Percentiles rank a stretch among this genome's conserved stretches.
phyloP scores from a whole-genome alignment of 179 eudicot genomes.

The Beta lomatogona region DNA sequence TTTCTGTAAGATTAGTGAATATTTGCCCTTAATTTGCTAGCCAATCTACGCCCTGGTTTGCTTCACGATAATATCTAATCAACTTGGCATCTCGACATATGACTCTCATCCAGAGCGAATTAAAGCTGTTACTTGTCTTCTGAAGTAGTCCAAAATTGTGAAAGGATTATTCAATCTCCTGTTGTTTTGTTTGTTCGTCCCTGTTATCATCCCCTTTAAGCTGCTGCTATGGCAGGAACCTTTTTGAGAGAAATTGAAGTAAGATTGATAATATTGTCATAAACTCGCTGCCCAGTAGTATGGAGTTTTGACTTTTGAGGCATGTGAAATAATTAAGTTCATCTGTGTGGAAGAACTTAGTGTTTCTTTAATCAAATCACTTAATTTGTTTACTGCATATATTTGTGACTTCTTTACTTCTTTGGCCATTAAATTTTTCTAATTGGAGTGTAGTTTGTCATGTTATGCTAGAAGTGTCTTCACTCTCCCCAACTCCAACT shows the following conservation, averaged over 20 bases:
- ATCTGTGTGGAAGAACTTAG: slow-evolving; percentile 5
- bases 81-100: background rate
- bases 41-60: background rate
- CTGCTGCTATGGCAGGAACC: background rate
- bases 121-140: too few relatives aligned
- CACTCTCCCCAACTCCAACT: background rate
- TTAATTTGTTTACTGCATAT: background rate
- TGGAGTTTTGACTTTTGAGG: background rate
- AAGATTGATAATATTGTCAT: background rate
- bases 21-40: background rate
- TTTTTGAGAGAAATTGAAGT: too few relatives aligned
- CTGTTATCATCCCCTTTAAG: background rate
- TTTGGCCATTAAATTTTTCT: slow-evolving; percentile 4
- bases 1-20: background rate
- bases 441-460: background rate
- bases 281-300: background rate
- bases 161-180: too few relatives aligned
- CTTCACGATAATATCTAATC: background rate
- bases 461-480: background rate
- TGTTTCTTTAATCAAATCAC: slow-evolving; percentile 19
- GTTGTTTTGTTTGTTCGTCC: background rate
- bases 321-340: slow-evolving; percentile 1
- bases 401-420: slow-evolving; percentile 5
- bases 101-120: too few relatives aligned
- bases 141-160: too few relatives aligned